These are phyloP conservation scores for Colletotrichum falcatum DNA, from an alignment of 2,329 filamentous ascomycete species.

Conservation along the genomic window DNA sequence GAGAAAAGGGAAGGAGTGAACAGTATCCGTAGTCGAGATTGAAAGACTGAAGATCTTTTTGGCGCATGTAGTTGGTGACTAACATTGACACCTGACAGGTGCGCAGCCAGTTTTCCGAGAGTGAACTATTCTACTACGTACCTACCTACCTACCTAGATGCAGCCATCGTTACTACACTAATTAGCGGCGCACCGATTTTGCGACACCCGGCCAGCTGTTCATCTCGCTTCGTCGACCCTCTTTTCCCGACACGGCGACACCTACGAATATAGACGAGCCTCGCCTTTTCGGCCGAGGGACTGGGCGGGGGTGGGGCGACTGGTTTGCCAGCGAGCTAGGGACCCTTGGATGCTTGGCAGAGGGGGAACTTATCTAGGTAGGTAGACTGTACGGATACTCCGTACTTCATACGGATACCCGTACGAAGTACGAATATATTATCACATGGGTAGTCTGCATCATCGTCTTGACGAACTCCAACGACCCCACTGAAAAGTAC, in stretches of 20 bases:
- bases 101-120: neutral
- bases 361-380: neutral
- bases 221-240: slow-evolving; percentile 7
- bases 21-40: neutral
- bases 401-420: too few species aligned
- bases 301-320: neutral
- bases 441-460: neutral
- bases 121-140: too few species aligned
- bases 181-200: neutral
- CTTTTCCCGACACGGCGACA: too few species aligned
- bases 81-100: neutral
- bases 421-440: too few species aligned
- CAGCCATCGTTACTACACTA: neutral
- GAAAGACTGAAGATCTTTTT: neutral
- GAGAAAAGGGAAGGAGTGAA: neutral
- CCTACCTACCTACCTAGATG: too few species aligned
- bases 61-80: neutral
- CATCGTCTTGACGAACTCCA: slow-evolving; percentile 1
- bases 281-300: neutral
- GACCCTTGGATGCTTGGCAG: neutral
- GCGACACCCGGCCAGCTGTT: neutral
- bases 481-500: slow-evolving; percentile 13
- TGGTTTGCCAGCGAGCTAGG: neutral
- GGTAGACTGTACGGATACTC: neutral
- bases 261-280: too few species aligned